phyloP scores from a whole-genome alignment of 495 filamentous ascomycete species.

The Penicillium antarcticum region DNA sequence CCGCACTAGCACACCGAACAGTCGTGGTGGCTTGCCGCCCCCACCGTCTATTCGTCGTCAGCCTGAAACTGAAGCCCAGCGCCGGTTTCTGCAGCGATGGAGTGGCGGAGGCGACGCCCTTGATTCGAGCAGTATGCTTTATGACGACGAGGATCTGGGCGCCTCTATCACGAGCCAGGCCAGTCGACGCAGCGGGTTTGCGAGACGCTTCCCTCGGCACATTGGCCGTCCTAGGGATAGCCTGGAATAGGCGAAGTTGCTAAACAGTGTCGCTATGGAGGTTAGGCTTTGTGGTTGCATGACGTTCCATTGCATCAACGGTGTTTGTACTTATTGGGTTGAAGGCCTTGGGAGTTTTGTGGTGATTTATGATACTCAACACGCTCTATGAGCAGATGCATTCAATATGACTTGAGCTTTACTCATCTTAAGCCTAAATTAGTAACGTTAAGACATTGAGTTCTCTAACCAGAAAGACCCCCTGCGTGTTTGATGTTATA shows the following conservation, averaged over 20 bases:
- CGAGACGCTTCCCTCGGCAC: constrained; percentile 33
- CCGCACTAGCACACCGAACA: constrained; percentile 40
- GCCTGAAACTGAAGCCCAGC: constrained; percentile 41
- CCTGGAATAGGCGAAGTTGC: constrained; percentile 24
- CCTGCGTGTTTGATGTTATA: neutral
- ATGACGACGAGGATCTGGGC: constrained; percentile 42
- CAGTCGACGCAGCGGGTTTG: constrained; percentile 36
- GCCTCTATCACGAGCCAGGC: constrained; percentile 41
- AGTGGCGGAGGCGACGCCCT: constrained; percentile 44
- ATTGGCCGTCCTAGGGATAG: constrained; percentile 41
- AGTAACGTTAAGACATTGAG: too few relatives aligned
- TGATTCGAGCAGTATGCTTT: constrained; percentile 39
- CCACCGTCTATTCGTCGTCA: constrained; percentile 20
- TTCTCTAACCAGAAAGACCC: too few relatives aligned
- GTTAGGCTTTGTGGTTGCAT: neutral
- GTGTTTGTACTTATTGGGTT: too few relatives aligned
- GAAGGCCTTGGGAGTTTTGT: neutral
- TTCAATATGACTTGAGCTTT: neutral
- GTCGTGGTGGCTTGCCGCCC: constrained; percentile 29
- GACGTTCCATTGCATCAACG: neutral
- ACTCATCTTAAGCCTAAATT: too few relatives aligned
- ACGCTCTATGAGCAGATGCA: neutral
- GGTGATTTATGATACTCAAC: neutral
- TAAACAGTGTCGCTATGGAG: neutral
- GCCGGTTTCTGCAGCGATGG: constrained; percentile 44